Conservation (phyloP, 164 flowering plant genomes). For the Tetracentron sinense region DNA sequence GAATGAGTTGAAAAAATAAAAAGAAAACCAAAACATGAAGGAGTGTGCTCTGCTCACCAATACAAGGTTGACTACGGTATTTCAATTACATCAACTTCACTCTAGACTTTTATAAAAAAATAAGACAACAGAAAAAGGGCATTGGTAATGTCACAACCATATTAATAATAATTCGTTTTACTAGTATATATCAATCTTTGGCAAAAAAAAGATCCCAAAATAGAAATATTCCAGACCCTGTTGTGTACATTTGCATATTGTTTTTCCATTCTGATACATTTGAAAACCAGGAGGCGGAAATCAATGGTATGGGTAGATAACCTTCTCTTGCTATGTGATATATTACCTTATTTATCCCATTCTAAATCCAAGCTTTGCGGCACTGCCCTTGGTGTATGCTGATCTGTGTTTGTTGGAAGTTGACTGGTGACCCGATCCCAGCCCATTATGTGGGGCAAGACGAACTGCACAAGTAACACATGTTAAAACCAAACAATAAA, state of each 20-base stretch:
- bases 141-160: too few relatives aligned
- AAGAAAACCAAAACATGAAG: too few relatives aligned
- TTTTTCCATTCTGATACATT: neutral
- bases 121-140: too few relatives aligned
- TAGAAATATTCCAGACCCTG: neutral
- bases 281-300: neutral
- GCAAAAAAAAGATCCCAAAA: too few relatives aligned
- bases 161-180: too few relatives aligned
- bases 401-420: slow-evolving; percentile 8
- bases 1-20: too few relatives aligned
- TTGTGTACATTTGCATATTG: neutral
- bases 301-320: neutral
- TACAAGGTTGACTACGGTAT: too few relatives aligned
- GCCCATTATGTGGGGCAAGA: slow-evolving; percentile 63
- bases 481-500: neutral
- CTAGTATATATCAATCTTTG: too few relatives aligned
- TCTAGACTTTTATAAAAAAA: too few relatives aligned
- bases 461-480: slow-evolving; percentile 66
- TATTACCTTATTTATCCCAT: slow-evolving; percentile 53
- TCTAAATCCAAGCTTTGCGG: slow-evolving; percentile 29
- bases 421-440: slow-evolving; percentile 39
- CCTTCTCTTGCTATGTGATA: neutral
- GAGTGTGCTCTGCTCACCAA: too few relatives aligned
- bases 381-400: slow-evolving; percentile 15
- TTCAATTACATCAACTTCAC: too few relatives aligned